Conservation (phyloP, 495 filamentous ascomycete genomes). For the Tricharina praecox region DNA sequence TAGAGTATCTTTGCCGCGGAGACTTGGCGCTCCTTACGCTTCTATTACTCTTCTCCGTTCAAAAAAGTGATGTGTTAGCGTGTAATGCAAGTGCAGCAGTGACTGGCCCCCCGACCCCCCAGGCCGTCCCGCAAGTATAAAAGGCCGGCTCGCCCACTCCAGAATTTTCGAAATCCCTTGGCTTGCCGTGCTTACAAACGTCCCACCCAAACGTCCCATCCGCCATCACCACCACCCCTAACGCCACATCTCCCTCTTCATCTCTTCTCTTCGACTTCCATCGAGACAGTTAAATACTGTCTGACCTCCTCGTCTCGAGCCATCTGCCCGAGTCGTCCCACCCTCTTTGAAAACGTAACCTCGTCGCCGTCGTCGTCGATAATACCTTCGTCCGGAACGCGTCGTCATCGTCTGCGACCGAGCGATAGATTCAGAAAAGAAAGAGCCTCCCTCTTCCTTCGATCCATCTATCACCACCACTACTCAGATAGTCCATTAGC, state of each 20-base stretch:
- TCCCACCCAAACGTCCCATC: constrained; percentile 7
- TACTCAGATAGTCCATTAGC: background rate
- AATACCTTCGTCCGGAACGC: too few species aligned
- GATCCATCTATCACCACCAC: background rate
- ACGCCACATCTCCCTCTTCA: background rate
- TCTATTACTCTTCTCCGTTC: too few species aligned
- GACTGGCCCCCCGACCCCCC: background rate
- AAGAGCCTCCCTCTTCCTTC: too few species aligned
- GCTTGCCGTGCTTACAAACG: constrained; percentile 5
- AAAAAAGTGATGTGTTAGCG: too few species aligned
- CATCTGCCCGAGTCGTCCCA: background rate
- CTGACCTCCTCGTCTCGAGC: background rate
- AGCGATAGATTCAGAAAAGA: too few species aligned
- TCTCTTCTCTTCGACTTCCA: too few species aligned
- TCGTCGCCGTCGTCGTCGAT: constrained; percentile 1
- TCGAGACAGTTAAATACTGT: background rate
- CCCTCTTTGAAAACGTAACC: background rate
- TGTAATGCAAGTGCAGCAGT: too few species aligned
- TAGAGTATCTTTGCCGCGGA: too few species aligned
- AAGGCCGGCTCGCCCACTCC: background rate
- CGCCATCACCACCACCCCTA: constrained; percentile 4
- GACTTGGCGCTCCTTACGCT: too few species aligned
- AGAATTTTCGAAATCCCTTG: constrained; percentile 5
- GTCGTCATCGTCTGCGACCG: too few species aligned
- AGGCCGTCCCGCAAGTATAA: constrained; percentile 2